Conservation (phyloP, 2,329 filamentous ascomycete genomes). For the Arthrobotrys entomopaga region DNA sequence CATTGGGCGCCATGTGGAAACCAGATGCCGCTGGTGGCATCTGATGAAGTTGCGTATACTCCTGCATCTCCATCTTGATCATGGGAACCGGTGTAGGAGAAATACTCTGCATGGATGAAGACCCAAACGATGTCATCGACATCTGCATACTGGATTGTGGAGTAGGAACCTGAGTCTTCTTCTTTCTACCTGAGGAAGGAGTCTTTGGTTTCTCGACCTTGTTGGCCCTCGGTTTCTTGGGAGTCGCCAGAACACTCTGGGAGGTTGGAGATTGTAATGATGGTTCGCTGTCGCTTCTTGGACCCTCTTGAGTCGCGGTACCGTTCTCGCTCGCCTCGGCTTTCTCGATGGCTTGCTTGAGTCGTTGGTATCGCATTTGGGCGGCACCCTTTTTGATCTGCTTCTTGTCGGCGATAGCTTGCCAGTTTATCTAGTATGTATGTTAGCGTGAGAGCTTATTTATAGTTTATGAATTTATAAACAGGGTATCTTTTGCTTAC, state of each 20-base stretch:
- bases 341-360: slow-evolving; percentile 53
- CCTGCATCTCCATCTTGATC: slow-evolving; percentile 41
- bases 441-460: neutral
- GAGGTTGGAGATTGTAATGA: slow-evolving; percentile 14
- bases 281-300: slow-evolving; percentile 33
- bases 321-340: slow-evolving; percentile 40
- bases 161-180: slow-evolving; percentile 32
- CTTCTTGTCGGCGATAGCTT: slow-evolving; percentile 52
- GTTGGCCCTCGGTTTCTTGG: slow-evolving; percentile 48
- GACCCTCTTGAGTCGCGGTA: slow-evolving; percentile 13
- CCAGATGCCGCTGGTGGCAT: slow-evolving; percentile 7
- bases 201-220: slow-evolving; percentile 50
- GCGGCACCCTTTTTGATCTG: slow-evolving; percentile 53
- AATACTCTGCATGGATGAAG: slow-evolving; percentile 24
- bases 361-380: slow-evolving; percentile 52
- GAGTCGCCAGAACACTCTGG: slow-evolving; percentile 29
- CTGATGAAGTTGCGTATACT: slow-evolving; percentile 28
- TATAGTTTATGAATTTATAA: neutral
- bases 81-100: slow-evolving; percentile 22
- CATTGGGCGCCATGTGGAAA: slow-evolving; percentile 1
- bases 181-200: slow-evolving; percentile 39
- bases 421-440: slow-evolving; percentile 47
- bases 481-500: slow-evolving; percentile 19
- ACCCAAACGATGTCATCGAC: slow-evolving; percentile 4
- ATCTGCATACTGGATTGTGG: neutral